Percentiles rank a stretch among this genome's conserved stretches.
phyloP scores from a whole-genome alignment of 768 basidiomycete genomes.

The Strobilomyces echinocephalus region DNA sequence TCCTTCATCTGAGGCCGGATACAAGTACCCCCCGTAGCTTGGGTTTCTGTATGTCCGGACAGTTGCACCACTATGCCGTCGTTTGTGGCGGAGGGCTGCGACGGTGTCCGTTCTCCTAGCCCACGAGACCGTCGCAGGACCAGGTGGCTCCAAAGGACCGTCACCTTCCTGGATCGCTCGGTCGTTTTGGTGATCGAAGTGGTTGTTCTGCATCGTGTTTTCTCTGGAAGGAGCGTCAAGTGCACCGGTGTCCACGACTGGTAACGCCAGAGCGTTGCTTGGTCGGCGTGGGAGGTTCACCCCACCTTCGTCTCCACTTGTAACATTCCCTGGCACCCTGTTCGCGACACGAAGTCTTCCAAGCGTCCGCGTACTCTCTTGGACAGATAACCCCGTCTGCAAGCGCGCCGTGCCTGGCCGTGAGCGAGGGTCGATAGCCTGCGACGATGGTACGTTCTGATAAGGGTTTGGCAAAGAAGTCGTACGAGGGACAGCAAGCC shows the following conservation, averaged over 20 bases:
- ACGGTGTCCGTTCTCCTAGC: slow-evolving; percentile 26
- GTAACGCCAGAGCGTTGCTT: neutral
- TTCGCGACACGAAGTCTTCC: slow-evolving; percentile 48
- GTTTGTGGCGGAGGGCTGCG: slow-evolving; percentile 18
- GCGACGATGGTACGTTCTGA: slow-evolving; percentile 6
- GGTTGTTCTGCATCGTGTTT: neutral
- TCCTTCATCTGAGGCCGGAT: slow-evolving; percentile 5
- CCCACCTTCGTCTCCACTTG: slow-evolving; percentile 33
- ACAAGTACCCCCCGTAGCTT: slow-evolving; percentile 13
- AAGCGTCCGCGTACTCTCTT: slow-evolving; percentile 34
- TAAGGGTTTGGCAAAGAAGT: neutral
- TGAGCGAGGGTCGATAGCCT: neutral
- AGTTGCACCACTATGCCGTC: slow-evolving; percentile 5
- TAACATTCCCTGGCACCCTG: slow-evolving; percentile 42
- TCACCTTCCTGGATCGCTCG: slow-evolving; percentile 2
- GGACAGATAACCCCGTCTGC: slow-evolving; percentile 21
- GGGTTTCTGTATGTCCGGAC: slow-evolving; percentile 7
- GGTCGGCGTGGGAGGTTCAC: slow-evolving; percentile 3
- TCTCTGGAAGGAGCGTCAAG: slow-evolving; percentile 1
- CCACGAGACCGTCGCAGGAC: slow-evolving; percentile 24
- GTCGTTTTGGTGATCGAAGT: neutral
- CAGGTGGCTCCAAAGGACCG: slow-evolving; percentile 13
- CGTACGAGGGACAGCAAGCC: slow-evolving; percentile 17
- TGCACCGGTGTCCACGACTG: neutral
- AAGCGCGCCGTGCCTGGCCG: slow-evolving; percentile 15